phyloP scores from a whole-genome alignment of 129 eudicot genomes.

The Escallonia herrerae region DNA sequence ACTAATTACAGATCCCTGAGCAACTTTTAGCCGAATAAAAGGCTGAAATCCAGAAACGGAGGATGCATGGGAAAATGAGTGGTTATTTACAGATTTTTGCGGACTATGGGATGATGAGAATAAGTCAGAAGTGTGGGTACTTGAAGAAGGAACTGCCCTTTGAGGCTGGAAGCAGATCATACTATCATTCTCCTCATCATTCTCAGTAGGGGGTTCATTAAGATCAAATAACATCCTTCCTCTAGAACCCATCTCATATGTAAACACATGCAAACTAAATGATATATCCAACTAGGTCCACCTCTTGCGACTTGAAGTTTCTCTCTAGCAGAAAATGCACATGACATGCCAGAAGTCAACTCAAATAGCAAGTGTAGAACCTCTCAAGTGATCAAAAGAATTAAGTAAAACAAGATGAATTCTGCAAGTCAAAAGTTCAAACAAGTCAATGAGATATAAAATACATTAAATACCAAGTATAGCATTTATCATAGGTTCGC shows the following conservation, averaged over 20 bases:
- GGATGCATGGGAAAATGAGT: slow-evolving; percentile 86
- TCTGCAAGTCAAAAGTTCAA: slow-evolving; percentile 28
- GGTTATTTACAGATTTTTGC: slow-evolving; percentile 51
- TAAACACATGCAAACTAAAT: slow-evolving; percentile 36
- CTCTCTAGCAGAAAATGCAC: slow-evolving; percentile 14
- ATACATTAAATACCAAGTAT: background rate
- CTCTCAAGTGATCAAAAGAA: slow-evolving; percentile 17
- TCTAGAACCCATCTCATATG: slow-evolving; percentile 76
- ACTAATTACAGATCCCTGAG: slow-evolving; percentile 28
- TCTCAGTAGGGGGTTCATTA: slow-evolving; percentile 66
- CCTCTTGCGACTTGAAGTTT: slow-evolving; percentile 13
- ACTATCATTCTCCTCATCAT: slow-evolving; percentile 49
- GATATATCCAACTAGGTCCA: slow-evolving; percentile 18
- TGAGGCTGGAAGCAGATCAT: slow-evolving; percentile 58
- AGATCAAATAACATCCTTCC: slow-evolving; percentile 74
- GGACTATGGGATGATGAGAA: slow-evolving; percentile 37
- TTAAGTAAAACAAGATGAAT: slow-evolving; percentile 6
- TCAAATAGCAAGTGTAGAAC: slow-evolving; percentile 10
- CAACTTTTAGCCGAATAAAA: slow-evolving; percentile 45
- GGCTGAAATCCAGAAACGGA: slow-evolving; percentile 96
- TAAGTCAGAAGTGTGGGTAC: slow-evolving; percentile 35
- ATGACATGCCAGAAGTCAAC: slow-evolving; percentile 20
- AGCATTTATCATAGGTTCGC: background rate
- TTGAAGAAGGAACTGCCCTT: slow-evolving; percentile 64
- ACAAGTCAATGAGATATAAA: background rate